Base-by-base conservation (phyloP, 805 yeast species). In the Saccharomycopsis sp. region DNA sequence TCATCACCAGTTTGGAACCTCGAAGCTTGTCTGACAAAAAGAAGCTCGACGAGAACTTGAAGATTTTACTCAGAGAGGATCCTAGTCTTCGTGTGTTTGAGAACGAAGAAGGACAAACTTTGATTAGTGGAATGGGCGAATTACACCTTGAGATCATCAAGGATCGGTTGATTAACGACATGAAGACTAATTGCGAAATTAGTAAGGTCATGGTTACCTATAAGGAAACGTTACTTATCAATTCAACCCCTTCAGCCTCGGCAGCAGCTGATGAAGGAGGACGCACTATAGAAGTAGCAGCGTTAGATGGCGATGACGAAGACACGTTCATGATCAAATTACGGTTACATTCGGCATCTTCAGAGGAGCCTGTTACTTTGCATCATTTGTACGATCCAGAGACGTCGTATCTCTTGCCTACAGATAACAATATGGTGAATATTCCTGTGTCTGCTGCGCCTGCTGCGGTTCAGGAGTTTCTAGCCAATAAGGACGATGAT, bases 61-160 rank as follows among this genome's bases (percentile, higher is more conserved):
- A 75, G 8, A 73, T 81, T 0, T 71, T 94, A 49, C 70, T 88
- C n/a, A 78, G 87, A 56, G 98, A 94, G 67, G 99, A 94, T 67
- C 99, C 99, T 2, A 88, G 96, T 54, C 75, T 94, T 61, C 80
- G 82, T 34, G 79, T 89, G 5, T 72, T 81, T 2, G 79, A 77
- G 54, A 89, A 94, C 69, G 92, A 89, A 60, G 98, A 93, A 64
- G 96, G 94, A 3, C 97, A 94, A 72, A 85, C 92, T 1, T 80
- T 92, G 25, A 72, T 94, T 34, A 85, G 96, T 19, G 99, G 99
- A 35, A 93, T 93, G 98, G 99, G 99, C 47, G 98, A 94, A 68
- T 76, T 94, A 53, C 99, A 94, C 72, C 76, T 94, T 54, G 98
- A 94, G 64, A 91, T 94, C 64, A 87, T 94, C 1, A 78, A 78